Evolutionary conservation across 2,329 filamentous ascomycete genomes (phyloP).

Genomic region (Emydomyces testavorans): DNA sequence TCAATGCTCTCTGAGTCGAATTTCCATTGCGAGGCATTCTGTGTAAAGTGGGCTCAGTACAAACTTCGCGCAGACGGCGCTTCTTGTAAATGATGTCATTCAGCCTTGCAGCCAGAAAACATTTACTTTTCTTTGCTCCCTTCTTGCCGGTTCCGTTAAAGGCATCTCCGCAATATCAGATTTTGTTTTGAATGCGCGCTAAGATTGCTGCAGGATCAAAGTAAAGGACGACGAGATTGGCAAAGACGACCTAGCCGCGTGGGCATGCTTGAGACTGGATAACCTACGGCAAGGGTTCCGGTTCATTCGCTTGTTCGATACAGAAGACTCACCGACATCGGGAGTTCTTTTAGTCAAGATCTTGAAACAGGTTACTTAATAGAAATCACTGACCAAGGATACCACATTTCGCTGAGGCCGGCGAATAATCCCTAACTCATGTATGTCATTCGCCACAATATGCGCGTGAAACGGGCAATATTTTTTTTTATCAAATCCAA

Average conservation of each 20-base stretch:
- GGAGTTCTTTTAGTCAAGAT: constrained; percentile 66
- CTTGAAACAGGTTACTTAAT: constrained; percentile 43
- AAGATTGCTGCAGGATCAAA: constrained; percentile 53
- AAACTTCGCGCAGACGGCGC: background rate
- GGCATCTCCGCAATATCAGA: background rate
- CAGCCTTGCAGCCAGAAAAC: background rate
- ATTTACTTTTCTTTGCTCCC: background rate
- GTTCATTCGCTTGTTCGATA: constrained; percentile 64
- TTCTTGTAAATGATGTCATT: background rate
- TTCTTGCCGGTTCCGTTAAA: background rate
- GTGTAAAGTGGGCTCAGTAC: background rate
- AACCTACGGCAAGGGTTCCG: constrained; percentile 63
- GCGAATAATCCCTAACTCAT: background rate
- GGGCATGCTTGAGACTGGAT: constrained; percentile 81
- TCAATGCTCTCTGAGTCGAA: background rate
- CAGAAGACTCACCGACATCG: constrained; percentile 51
- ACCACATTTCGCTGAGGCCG: constrained; percentile 34
- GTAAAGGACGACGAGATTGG: constrained; percentile 77
- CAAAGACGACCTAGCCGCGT: constrained; percentile 67
- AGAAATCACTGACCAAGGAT: no score
- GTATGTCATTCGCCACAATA: constrained; percentile 2
- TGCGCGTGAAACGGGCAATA: background rate
- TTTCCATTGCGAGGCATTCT: background rate
- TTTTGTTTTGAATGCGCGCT: background rate
- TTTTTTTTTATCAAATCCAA: background rate